phyloP scores from a whole-genome alignment of 2,329 filamentous ascomycete species.

The Clarireedia monteithiana region DNA sequence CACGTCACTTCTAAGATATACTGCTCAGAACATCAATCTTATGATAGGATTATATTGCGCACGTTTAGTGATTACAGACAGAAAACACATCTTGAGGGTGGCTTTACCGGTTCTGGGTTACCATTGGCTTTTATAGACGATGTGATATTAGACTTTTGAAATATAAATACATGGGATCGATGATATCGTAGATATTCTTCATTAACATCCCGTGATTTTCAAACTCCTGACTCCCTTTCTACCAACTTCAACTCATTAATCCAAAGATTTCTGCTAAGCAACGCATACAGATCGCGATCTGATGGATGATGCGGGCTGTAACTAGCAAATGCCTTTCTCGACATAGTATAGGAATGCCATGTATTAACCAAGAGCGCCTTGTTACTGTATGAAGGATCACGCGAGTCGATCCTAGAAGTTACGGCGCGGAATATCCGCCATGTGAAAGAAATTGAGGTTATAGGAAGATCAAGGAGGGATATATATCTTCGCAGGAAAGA shows the following conservation, averaged over 20 bases:
- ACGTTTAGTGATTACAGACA: no score
- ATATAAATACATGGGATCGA: no score
- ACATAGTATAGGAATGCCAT: constrained; percentile 31
- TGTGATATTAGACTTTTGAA: no score
- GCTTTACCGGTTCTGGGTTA: no score
- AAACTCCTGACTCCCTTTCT: not conserved
- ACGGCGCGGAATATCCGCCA: constrained; percentile 17
- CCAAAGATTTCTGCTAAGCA: constrained; percentile 35
- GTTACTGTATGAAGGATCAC: constrained; percentile 16
- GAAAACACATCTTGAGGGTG: no score
- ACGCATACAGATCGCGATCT: constrained; percentile 35
- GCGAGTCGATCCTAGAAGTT: constrained; percentile 1
- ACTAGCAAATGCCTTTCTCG: constrained; percentile 32
- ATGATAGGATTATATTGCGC: no score
- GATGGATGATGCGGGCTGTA: constrained; percentile 35
- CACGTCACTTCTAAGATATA: no score
- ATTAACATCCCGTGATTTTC: no score
- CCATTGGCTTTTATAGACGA: no score
- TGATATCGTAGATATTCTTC: no score
- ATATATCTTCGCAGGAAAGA: constrained; percentile 33
- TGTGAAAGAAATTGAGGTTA: constrained; percentile 33
- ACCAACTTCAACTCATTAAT: constrained; percentile 27
- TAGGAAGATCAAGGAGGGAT: constrained; percentile 31
- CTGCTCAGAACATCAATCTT: no score
- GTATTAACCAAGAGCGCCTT: constrained; percentile 32